Base-by-base conservation (phyloP, 495 filamentous ascomycete genomes). In the Bryoglossum gracile region DNA sequence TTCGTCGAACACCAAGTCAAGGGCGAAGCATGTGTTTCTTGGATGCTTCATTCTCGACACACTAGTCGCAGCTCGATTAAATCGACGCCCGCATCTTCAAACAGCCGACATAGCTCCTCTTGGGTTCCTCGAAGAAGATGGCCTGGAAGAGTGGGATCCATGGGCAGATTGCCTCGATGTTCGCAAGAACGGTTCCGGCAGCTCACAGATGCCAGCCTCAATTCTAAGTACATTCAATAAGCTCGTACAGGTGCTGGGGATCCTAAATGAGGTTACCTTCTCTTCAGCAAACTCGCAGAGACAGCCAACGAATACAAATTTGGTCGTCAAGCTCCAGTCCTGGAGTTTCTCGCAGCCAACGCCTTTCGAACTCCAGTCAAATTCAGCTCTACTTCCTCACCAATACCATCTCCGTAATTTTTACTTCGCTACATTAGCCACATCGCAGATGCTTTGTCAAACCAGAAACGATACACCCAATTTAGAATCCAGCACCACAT, bases 101-200 rank as follows among this genome's bases (percentile, higher is more conserved):
- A 49, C 68, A 2, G 66, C 70, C 26, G 73, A 80, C 50, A 43
- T 80, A 13, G 51, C 58, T 8, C 48, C 62, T 3, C 56, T 76
- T 25, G 67, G 71, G 1, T 57, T 70, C 8, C 55, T 82, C 9
- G 70, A 76, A 49, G 79, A 84, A 60, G 78, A 83, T 60, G 83
- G 79, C 4, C 59, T 80, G 16, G 83, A 87, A 50, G 82, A 87
- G 61, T 87, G 82, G 84, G 79, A 83, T 50, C 77, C 76, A 2
- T 87, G 83, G 84, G 67, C 65, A 3, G 71, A 78, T 43, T 75
- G 75, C 23, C 60, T 76, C 23, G 68, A 67, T 4, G 68, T 69
- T 10, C 70, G 66, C 0, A 54, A 54, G 8, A 54, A 40, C 45
- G 45, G 50, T 23, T 57, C 63, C 18, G 56, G 56, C 26, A 66